phyloP scores from a whole-genome alignment of 1,284 basidiomycete species.

The Sporisorium sorghi region DNA sequence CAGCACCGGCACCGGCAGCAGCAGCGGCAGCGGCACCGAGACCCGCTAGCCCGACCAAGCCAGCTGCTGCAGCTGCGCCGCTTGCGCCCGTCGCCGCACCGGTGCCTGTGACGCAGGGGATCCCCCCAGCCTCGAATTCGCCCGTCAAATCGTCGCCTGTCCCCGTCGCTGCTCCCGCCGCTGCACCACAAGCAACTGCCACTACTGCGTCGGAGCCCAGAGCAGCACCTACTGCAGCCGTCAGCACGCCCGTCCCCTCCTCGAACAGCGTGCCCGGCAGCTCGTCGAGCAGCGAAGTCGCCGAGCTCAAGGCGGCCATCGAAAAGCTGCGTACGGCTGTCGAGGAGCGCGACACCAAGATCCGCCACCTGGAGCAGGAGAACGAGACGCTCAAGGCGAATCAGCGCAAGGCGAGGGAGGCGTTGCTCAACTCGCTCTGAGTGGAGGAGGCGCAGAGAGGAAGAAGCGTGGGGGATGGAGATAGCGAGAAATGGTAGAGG shows the following conservation, averaged over 20 bases:
- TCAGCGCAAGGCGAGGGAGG: conserved; percentile 48
- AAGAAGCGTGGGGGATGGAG: too few species aligned
- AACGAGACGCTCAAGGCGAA: conserved; percentile 59
- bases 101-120: too few species aligned
- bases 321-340: conserved; percentile 50
- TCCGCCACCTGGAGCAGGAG: conserved; percentile 62
- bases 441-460: background rate
- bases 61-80: conserved; percentile 25
- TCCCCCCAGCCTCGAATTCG: conserved; percentile 25
- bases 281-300: conserved; percentile 21
- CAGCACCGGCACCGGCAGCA: background rate
- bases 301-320: conserved; percentile 34
- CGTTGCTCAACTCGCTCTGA: conserved; percentile 27
- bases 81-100: conserved; percentile 7
- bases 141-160: conserved; percentile 21
- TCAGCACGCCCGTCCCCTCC: background rate
- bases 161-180: conserved; percentile 8
- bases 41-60: conserved; percentile 15
- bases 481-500: too few species aligned
- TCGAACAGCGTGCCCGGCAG: conserved; percentile 5
- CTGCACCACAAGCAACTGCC: conserved; percentile 3
- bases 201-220: conserved; percentile 9
- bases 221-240: conserved; percentile 2
- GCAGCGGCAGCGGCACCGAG: conserved; percentile 14
- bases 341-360: conserved; percentile 54